Conservation (phyloP, 495 filamentous ascomycete genomes). For the Aspergillus haitiensis region DNA sequence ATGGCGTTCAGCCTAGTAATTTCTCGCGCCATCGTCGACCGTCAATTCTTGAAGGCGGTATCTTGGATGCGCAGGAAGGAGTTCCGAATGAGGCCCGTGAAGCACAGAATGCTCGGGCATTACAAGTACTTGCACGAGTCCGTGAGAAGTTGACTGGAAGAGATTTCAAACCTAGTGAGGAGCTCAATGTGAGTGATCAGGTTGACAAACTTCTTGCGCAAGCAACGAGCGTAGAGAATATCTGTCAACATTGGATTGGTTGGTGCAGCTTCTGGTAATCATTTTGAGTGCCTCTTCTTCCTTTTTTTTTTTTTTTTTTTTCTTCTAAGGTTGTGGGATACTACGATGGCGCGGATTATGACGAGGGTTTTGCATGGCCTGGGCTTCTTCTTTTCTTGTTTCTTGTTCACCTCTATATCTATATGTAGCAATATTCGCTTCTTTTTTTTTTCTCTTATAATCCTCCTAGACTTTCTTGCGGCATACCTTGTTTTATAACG, state of each 20-base stretch:
- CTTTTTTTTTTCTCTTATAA: slow-evolving; percentile 7
- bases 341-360: slow-evolving; percentile 23
- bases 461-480: not conserved
- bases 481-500: not conserved
- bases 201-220: slow-evolving; percentile 92
- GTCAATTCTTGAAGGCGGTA: slow-evolving; percentile 53
- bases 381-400: slow-evolving; percentile 10
- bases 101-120: slow-evolving; percentile 86
- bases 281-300: not conserved
- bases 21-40: slow-evolving; percentile 48
- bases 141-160: slow-evolving; percentile 87
- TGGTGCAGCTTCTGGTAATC: slow-evolving; percentile 90
- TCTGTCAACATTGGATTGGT: slow-evolving; percentile 98
- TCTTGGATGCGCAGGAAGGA: slow-evolving; percentile 50
- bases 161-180: slow-evolving; percentile 66
- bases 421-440: slow-evolving; percentile 19
- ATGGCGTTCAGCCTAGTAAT: slow-evolving; percentile 48
- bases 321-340: slow-evolving; percentile 20
- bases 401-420: slow-evolving; percentile 4
- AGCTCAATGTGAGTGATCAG: slow-evolving; percentile 82
- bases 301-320: slow-evolving; percentile 13
- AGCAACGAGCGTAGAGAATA: slow-evolving; percentile 93
- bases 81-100: slow-evolving; percentile 60
- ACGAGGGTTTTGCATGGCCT: slow-evolving; percentile 28
- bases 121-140: slow-evolving; percentile 89